phyloP scores from a whole-genome alignment of 2,329 filamentous ascomycete genomes.

The Pseudocercospora crystallina region DNA sequence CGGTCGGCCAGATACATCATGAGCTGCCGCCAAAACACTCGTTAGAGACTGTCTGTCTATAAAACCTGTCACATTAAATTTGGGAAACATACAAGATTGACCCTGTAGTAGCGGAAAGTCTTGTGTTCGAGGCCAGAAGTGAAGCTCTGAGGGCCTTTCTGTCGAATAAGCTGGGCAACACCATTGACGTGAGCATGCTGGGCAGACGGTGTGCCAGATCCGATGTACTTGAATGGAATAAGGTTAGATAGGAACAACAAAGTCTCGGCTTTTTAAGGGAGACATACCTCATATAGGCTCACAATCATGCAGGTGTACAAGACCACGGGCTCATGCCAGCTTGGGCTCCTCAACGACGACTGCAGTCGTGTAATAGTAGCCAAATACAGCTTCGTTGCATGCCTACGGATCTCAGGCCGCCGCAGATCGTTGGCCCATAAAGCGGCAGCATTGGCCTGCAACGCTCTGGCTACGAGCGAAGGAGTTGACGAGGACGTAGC shows the following conservation, averaged over 20 bases:
- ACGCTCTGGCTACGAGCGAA: neutral
- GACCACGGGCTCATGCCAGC: conserved; percentile 5
- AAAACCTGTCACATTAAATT: neutral
- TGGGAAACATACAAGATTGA: conserved; percentile 3
- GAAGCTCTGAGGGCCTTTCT: conserved; percentile 10
- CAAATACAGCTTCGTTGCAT: conserved; percentile 13
- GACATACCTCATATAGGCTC: conserved; percentile 11
- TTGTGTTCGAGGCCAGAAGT: conserved; percentile 9
- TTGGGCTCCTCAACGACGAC: neutral
- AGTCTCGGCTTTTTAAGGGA: no score
- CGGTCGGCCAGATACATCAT: conserved; percentile 8
- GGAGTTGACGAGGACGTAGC: neutral
- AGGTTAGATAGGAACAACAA: neutral
- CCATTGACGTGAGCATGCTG: conserved; percentile 7
- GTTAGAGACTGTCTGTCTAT: neutral
- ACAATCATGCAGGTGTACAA: conserved; percentile 14
- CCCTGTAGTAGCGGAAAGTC: conserved; percentile 13
- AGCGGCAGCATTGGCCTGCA: conserved; percentile 13
- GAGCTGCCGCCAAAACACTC: neutral
- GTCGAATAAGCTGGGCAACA: conserved; percentile 8
- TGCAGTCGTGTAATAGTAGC: conserved; percentile 5
- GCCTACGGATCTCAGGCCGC: conserved; percentile 1
- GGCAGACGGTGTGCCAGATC: neutral
- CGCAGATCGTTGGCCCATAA: conserved; percentile 11
- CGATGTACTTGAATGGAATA: neutral